Evolutionary conservation across 2,329 filamentous ascomycete species (phyloP), one percentile per base, ranked within the genome.

Genomic region (Colletotrichum kahawae): DNA sequence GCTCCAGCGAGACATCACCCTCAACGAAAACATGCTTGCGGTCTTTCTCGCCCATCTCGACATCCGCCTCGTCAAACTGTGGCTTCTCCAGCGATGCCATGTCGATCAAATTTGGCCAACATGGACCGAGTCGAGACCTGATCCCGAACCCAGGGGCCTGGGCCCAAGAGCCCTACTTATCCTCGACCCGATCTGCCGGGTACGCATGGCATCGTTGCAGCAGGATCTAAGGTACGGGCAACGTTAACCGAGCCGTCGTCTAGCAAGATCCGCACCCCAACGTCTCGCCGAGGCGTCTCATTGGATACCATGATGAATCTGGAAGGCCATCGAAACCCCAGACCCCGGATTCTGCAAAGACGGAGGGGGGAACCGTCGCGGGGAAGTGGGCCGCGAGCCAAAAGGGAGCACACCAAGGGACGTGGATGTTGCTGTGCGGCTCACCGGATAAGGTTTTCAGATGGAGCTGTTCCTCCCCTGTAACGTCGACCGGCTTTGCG

Each of bases 401-500:
- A 21, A 51, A 51, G 10, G 43, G 51, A 67, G 51, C 29, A 16
- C 34, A 5, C 29, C 51, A 34, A 59, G 51, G 34, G 51, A 18
- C 65, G 65, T 59, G 24, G 33, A 59, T 67, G 21, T 54, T 31
- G 33, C 56, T 67, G 59, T 69, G 67, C 67, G 56, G 67, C 67
- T 60, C 34, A n/a, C 51, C 31, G 67, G 67, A 62, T 69, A 62
- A 69, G 56, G 67, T 69, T 69, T 62, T 34, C 54, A 60, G 67
- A 62, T 69, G 56, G 67, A 69, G 36, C 56, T 21, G 21, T 21
- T 21, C 21, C 21, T 13, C 57, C 67, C 67, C 67, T 69, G 67
- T 34, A 69, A 60, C 56, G 36, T 48, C 18, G 62, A 18, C 27
- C 14, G 67, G 14, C 67, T 69, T 69, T 56, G 67, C 56, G n/a